Base-by-base conservation (phyloP, 306 rosid genomes). In the Cucumis melo region DNA sequence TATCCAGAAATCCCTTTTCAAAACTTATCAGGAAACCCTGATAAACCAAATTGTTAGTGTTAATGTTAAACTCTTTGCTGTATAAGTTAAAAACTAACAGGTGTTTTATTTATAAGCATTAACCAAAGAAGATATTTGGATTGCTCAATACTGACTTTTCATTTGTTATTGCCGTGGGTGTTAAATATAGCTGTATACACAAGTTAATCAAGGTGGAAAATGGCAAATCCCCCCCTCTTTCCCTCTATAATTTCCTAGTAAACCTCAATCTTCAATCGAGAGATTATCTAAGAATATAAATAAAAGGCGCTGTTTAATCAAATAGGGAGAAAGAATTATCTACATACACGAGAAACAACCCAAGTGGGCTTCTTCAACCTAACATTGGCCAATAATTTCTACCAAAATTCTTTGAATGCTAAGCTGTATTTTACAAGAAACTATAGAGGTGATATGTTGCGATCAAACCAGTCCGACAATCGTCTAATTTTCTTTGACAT, bases 381-480 rank as follows among this genome's bases (percentile, higher is more conserved):
- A 85, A 20, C 53, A 55, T 73, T 79, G 79, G 80, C 74, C 74
- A 78, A 57, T 60, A 44, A 78, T 61, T 76, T 74, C 70, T 81
- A 76, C 80, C 42, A 77, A 63, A 64, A 62, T 77, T 54, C 80
- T 51, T 60, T 27, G 38, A 42, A 41, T 68, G 64, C 80, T 78
- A 80, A 8, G 53, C 21, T 74, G 70, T 24, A 48, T 73, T 29
- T 51, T 73, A 53, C 79, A 6, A 78, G 62, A 72, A 77, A 65
- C 90, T 91, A 91, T 75, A 76, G 60, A 78, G 93, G 82, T 17
- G 90, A 80, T 29, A 92, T 75, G 23, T 86, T 88, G 83, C 81
- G 80, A 20, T 83, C 42, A 78, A 89, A 90, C 99, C 99, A 95
- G n/a, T 91, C 98, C 24, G 93, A 89, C n/a, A 92, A 59, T 57